These are phyloP conservation scores for Candida fluviatilis DNA, from an alignment of 805 yeast genomes.

Conservation along the genomic window DNA sequence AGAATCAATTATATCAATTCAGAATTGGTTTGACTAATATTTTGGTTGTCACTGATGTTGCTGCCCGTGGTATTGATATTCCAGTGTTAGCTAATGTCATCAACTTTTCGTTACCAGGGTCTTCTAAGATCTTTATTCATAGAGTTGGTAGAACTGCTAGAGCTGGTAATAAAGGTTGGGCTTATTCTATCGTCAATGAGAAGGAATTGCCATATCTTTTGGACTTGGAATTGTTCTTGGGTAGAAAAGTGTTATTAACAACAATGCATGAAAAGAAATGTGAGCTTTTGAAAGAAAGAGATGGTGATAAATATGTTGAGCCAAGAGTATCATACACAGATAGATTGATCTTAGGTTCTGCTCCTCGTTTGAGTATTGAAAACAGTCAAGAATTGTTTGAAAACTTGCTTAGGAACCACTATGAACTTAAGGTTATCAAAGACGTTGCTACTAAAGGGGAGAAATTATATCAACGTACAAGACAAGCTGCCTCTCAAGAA, in stretches of 20 bases:
- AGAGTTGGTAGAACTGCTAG: constrained; percentile 99
- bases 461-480: constrained; percentile 76
- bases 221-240: constrained; percentile 87
- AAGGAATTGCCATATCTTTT: constrained; percentile 84
- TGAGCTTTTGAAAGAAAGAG: constrained; percentile 45
- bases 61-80: constrained; percentile 98
- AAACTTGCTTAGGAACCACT: constrained; percentile 54
- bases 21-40: constrained; percentile 78
- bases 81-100: constrained; percentile 94
- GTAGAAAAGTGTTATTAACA: constrained; percentile 71
- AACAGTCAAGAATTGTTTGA: constrained; percentile 67
- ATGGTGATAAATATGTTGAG: constrained; percentile 39
- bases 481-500: constrained; percentile 81
- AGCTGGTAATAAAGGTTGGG: constrained; percentile 98
- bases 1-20: constrained; percentile 80
- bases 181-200: constrained; percentile 82
- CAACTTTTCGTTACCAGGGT: constrained; percentile 84
- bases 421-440: constrained; percentile 60
- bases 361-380: constrained; percentile 74
- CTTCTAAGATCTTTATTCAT: constrained; percentile 91
- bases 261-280: constrained; percentile 63
- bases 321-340: constrained; percentile 70
- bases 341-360: constrained; percentile 76
- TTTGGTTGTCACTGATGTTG: constrained; percentile 96
- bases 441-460: constrained; percentile 86